phyloP scores from a whole-genome alignment of 352 stramenopile genomes.

The Phytophthora niederhauseri region DNA sequence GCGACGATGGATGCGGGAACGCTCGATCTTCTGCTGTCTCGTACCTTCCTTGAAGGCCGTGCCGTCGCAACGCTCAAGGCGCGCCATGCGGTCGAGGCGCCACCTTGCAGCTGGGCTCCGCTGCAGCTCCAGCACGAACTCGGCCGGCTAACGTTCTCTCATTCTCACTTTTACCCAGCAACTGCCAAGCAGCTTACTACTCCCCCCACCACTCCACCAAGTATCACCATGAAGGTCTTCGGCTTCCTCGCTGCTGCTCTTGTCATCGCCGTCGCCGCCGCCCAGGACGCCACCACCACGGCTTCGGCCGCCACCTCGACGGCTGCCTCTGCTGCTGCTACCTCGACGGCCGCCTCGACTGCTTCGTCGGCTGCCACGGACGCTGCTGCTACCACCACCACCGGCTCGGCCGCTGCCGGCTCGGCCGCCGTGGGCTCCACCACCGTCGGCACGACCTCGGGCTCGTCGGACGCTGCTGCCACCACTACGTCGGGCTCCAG shows the following conservation, averaged over 20 bases:
- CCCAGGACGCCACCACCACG: conserved; percentile 25
- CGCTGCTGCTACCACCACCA: conserved; percentile 17
- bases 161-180: conserved; percentile 48
- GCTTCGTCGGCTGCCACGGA: conserved; percentile 14
- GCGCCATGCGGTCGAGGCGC: conserved; percentile 16
- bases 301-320: conserved; percentile 20
- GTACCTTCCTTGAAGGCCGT: conserved; percentile 16
- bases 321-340: conserved; percentile 14
- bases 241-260: conserved; percentile 48
- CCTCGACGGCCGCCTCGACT: conserved; percentile 15
- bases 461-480: conserved; percentile 18
- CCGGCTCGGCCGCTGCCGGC: conserved; percentile 12
- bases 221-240: conserved; percentile 48
- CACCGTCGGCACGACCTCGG: conserved; percentile 29
- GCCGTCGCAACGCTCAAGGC: conserved; percentile 19
- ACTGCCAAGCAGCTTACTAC: conserved; percentile 43
- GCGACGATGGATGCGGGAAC: conserved; percentile 7
- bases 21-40: conserved; percentile 1
- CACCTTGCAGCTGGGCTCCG: background rate
- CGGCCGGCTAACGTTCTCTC: conserved; percentile 19
- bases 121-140: conserved; percentile 1
- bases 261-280: conserved; percentile 38
- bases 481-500: conserved; percentile 23
- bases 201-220: conserved; percentile 15
- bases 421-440: conserved; percentile 27